A percentile compares a stretch with the other conserved stretches of the same genome.
These are phyloP conservation scores for Nicotiana noctiflora DNA, from an alignment of 257 asterid species.

Conservation along the genomic window DNA sequence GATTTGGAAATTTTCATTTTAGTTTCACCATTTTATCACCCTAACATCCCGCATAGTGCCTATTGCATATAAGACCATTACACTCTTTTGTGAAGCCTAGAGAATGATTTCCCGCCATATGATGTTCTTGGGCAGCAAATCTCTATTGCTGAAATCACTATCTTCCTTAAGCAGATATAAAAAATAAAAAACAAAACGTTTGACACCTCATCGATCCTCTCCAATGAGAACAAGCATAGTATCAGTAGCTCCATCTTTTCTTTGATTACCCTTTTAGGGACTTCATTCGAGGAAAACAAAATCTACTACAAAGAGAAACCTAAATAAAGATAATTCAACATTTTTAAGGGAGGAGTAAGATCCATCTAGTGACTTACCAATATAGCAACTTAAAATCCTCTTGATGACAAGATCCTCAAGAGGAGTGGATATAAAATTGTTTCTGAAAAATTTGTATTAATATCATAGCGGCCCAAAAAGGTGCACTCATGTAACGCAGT, in stretches of 20 bases:
- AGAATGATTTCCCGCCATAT: background rate
- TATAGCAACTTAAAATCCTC: background rate
- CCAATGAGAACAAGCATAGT: background rate
- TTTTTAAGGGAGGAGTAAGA: background rate
- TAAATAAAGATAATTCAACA: background rate
- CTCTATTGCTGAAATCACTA: background rate
- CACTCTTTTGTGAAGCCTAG: background rate
- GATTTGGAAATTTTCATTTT: background rate
- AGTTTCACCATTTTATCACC: background rate
- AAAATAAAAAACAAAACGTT: background rate
- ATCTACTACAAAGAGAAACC: background rate
- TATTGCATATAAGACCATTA: background rate
- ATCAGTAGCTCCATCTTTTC: background rate
- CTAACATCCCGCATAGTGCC: background rate
- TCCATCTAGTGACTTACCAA: background rate
- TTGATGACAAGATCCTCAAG: background rate
- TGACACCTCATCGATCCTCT: background rate
- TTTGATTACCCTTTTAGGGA: background rate
- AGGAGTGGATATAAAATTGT: background rate
- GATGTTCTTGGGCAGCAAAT: background rate
- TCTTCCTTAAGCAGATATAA: background rate
- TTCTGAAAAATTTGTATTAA: no score
- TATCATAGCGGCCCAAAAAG: no score
- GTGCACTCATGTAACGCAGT: background rate
- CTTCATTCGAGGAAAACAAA: background rate